phyloP scores from a whole-genome alignment of 2,329 filamentous ascomycete species.

The Shiraia bambusicola region DNA sequence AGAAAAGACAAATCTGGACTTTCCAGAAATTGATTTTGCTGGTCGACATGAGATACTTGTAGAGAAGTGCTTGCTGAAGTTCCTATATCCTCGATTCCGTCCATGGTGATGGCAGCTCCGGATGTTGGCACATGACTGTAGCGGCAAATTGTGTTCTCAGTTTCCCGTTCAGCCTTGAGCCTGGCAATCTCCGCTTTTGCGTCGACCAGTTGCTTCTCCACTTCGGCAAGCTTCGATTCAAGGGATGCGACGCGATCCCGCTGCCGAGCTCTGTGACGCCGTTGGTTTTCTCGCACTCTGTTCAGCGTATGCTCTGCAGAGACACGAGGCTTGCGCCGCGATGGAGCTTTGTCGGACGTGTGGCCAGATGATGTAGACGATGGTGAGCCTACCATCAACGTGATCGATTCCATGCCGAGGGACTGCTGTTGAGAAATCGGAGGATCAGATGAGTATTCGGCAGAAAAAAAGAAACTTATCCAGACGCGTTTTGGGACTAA shows the following conservation, averaged over 20 bases:
- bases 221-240: conserved; percentile 38
- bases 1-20: conserved; percentile 15
- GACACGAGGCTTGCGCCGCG: conserved; percentile 23
- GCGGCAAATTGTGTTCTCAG: conserved; percentile 8
- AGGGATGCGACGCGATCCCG: conserved; percentile 46
- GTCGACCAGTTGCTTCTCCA: conserved; percentile 27
- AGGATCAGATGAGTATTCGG: background rate
- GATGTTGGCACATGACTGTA: background rate
- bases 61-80: conserved; percentile 2
- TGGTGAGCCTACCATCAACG: conserved; percentile 8
- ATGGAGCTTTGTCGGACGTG: conserved; percentile 9
- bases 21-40: conserved; percentile 9
- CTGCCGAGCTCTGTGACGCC: conserved; percentile 51
- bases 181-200: conserved; percentile 29
- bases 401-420: conserved; percentile 5
- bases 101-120: background rate
- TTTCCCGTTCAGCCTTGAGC: conserved; percentile 23
- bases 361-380: conserved; percentile 13
- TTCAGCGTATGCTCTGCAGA: conserved; percentile 41
- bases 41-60: conserved; percentile 2
- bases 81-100: background rate
- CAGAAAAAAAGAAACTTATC: background rate
- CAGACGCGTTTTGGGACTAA: background rate
- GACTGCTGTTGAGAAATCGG: background rate
- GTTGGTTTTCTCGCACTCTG: conserved; percentile 55